phyloP scores from a whole-genome alignment of 2,329 filamentous ascomycete species.

The Nothopassalora personata region DNA sequence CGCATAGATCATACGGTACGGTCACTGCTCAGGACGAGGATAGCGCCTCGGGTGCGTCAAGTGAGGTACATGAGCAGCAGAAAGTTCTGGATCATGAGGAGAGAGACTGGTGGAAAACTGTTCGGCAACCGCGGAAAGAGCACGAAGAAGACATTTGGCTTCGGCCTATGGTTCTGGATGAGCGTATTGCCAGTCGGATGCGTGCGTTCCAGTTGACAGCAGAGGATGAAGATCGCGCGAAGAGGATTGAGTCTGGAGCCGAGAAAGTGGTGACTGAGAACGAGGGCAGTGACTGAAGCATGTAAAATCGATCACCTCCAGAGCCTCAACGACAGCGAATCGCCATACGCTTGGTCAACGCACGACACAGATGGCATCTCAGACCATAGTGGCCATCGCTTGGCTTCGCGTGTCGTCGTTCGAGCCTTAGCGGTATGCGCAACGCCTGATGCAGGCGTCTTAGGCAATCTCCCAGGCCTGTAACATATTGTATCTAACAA shows the following conservation, averaged over 20 bases:
- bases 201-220: slow-evolving; percentile 64
- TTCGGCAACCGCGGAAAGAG: slow-evolving; percentile 50
- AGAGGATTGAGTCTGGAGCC: slow-evolving; percentile 33
- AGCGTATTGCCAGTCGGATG: slow-evolving; percentile 73
- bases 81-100: slow-evolving; percentile 65
- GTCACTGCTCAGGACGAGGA: slow-evolving; percentile 15
- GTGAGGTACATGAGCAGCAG: slow-evolving; percentile 56
- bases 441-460: not conserved
- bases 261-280: slow-evolving; percentile 5
- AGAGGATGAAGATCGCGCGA: slow-evolving; percentile 65
- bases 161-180: slow-evolving; percentile 64
- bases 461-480: not conserved
- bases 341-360: too few species aligned
- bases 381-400: too few species aligned
- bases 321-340: too few species aligned
- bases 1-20: slow-evolving; percentile 44
- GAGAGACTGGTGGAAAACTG: slow-evolving; percentile 76
- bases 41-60: slow-evolving; percentile 23
- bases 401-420: too few species aligned
- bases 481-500: not conserved
- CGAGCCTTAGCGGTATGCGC: too few species aligned
- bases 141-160: slow-evolving; percentile 63
- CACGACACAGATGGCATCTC: too few species aligned
- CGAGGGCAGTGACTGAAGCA: not conserved
- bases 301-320: too few species aligned